Evolutionary conservation across 1,139 yeast genomes (phyloP).

Genomic region (Candida glucosophila): DNA sequence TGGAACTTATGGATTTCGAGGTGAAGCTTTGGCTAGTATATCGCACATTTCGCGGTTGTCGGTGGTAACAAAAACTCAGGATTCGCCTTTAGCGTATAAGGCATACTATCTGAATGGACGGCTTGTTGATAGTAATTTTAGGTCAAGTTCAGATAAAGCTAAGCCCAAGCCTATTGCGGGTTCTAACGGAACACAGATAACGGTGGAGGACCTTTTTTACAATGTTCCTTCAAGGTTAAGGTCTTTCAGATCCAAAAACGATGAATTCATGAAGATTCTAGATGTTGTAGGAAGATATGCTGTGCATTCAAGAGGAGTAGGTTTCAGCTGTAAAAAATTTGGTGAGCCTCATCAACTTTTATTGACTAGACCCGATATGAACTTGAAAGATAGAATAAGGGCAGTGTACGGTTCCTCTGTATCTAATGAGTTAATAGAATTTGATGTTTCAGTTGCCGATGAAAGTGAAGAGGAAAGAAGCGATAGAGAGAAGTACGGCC

Average conservation of each 20-base stretch:
- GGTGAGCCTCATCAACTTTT: slow-evolving; percentile 60
- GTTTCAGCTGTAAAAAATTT: slow-evolving; percentile 70
- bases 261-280: slow-evolving; percentile 67
- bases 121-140: slow-evolving; percentile 33
- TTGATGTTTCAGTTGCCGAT: slow-evolving; percentile 20
- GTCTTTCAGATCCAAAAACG: slow-evolving; percentile 57
- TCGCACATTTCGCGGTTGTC: slow-evolving; percentile 59
- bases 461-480: slow-evolving; percentile 7
- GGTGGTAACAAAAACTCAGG: slow-evolving; percentile 63
- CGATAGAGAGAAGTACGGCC: slow-evolving; percentile 29
- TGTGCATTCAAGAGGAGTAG: slow-evolving; percentile 59
- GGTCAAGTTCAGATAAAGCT: slow-evolving; percentile 10
- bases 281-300: slow-evolving; percentile 85
- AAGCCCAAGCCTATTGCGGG: slow-evolving; percentile 81
- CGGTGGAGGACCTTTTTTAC: slow-evolving; percentile 84
- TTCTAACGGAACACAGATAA: slow-evolving; percentile 73
- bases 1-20: slow-evolving; percentile 52
- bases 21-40: slow-evolving; percentile 55
- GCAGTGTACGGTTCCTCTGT: slow-evolving; percentile 62
- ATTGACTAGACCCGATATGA: slow-evolving; percentile 38
- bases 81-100: slow-evolving; percentile 59
- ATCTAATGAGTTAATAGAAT: slow-evolving; percentile 54
- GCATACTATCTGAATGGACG: slow-evolving; percentile 61
- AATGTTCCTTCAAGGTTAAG: slow-evolving; percentile 75
- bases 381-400: slow-evolving; percentile 61